Evolutionary conservation across 768 basidiomycete species (phyloP).

Genomic region (Scleroderma bovista): DNA sequence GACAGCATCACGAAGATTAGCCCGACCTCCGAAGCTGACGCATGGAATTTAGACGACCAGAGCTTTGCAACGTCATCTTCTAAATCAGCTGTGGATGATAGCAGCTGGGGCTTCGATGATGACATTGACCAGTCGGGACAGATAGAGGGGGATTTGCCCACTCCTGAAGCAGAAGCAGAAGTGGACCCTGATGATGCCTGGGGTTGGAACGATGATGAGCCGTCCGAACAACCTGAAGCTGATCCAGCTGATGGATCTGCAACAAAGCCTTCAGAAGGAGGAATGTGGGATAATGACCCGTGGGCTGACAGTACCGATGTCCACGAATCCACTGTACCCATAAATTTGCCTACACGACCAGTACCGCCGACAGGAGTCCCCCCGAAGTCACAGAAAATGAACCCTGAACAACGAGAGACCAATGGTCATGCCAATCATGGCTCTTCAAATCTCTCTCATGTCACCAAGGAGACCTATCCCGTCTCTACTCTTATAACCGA

Average conservation of each 20-base stretch:
- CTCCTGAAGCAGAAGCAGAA: constrained; percentile 25
- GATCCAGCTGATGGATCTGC: constrained; percentile 16
- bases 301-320: constrained; percentile 49
- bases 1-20: background rate
- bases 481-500: constrained; percentile 55
- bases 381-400: constrained; percentile 52
- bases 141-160: constrained; percentile 3
- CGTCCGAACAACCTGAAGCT: constrained; percentile 21
- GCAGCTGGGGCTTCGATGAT: constrained; percentile 52
- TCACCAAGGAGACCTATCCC: constrained; percentile 45
- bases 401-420: constrained; percentile 12
- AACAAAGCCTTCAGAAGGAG: constrained; percentile 32
- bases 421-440: constrained; percentile 15
- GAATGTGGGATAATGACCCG: constrained; percentile 63
- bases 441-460: constrained; percentile 11
- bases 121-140: constrained; percentile 27
- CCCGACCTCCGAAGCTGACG: constrained; percentile 25
- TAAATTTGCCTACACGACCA: constrained; percentile 23
- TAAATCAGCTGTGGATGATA: constrained; percentile 24
- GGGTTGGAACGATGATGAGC: constrained; percentile 66
- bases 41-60: constrained; percentile 41
- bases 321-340: constrained; percentile 22
- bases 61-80: constrained; percentile 22
- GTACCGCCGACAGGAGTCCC: constrained; percentile 40
- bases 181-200: constrained; percentile 56